phyloP scores from a whole-genome alignment of 345 rosid genomes.

The Anacardium occidentale region DNA sequence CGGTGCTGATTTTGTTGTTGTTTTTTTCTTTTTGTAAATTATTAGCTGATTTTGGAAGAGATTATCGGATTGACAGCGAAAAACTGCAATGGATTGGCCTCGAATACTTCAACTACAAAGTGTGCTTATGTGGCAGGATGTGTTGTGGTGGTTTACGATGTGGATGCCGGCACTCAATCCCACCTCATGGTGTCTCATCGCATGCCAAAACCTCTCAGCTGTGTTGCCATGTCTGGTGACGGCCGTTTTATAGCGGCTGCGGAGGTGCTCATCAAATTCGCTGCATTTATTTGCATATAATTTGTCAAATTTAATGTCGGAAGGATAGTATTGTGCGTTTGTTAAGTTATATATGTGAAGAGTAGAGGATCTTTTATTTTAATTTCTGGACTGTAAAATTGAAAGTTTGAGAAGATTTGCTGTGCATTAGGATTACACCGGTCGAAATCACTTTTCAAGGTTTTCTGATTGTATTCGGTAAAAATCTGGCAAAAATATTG shows the following conservation, averaged over 20 bases:
- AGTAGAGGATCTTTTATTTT: no score
- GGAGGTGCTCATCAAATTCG: conserved; percentile 40
- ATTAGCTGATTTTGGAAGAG: conserved; percentile 61
- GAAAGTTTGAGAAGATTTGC: no score
- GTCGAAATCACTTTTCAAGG: no score
- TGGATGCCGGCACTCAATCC: conserved; percentile 49
- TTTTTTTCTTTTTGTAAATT: neutral
- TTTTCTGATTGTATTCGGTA: neutral
- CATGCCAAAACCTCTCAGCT: conserved; percentile 58
- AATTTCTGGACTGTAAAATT: no score
- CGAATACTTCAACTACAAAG: conserved; percentile 35
- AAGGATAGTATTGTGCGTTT: no score
- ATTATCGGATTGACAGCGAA: conserved; percentile 65
- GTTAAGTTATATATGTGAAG: no score
- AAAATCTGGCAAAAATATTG: neutral
- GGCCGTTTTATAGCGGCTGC: conserved; percentile 78
- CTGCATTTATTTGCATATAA: neutral
- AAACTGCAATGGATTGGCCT: conserved; percentile 66
- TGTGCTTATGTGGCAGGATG: conserved; percentile 79
- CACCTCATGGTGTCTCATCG: conserved; percentile 65
- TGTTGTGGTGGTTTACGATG: conserved; percentile 64
- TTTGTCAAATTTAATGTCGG: neutral
- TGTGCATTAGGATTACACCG: no score
- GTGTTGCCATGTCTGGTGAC: conserved; percentile 58
- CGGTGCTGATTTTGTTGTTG: neutral